A percentile compares a stretch with the other conserved stretches of the same genome.
These are phyloP conservation scores for Nothopassalora personata DNA, from an alignment of 2,329 filamentous ascomycete species.

Conservation along the genomic window DNA sequence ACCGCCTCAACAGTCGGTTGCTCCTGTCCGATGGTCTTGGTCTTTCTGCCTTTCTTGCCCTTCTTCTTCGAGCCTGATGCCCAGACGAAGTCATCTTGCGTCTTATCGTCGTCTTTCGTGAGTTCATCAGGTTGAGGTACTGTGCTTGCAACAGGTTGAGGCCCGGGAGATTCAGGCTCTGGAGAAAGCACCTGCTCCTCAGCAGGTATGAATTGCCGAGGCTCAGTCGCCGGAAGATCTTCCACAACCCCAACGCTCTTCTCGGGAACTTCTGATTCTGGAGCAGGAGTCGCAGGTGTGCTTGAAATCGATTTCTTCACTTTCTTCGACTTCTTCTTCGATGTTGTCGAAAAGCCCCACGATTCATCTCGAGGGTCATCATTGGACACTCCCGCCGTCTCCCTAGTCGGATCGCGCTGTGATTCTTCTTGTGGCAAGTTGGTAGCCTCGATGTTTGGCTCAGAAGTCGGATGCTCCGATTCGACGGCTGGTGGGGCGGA, in stretches of 20 bases:
- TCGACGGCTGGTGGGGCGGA: not conserved
- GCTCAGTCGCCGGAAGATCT: not conserved
- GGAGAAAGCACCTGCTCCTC: not conserved
- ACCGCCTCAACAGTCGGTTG: slow-evolving; percentile 20
- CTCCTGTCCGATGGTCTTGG: not conserved
- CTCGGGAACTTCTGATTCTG: not conserved
- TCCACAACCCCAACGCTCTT: not conserved
- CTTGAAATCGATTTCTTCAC: slow-evolving; percentile 8
- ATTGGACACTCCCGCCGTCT: not conserved
- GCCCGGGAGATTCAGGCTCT: not conserved
- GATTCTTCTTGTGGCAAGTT: not conserved
- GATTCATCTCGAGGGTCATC: slow-evolving; percentile 1
- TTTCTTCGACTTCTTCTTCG: slow-evolving; percentile 21
- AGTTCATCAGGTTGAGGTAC: not conserved
- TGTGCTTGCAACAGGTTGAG: not conserved
- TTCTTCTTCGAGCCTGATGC: slow-evolving; percentile 14
- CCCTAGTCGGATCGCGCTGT: not conserved
- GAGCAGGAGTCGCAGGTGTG: not conserved
- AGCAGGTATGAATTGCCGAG: not conserved
- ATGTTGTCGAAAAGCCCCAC: slow-evolving; percentile 10
- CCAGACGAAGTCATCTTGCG: no score
- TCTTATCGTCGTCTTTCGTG: not conserved
- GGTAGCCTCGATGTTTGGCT: not conserved
- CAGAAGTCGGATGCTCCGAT: not conserved
- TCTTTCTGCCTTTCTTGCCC: slow-evolving; percentile 44